Percentiles rank a stretch among this genome's conserved stretches.
phyloP scores from a whole-genome alignment of 345 rosid genomes.

The Populus tremula region DNA sequence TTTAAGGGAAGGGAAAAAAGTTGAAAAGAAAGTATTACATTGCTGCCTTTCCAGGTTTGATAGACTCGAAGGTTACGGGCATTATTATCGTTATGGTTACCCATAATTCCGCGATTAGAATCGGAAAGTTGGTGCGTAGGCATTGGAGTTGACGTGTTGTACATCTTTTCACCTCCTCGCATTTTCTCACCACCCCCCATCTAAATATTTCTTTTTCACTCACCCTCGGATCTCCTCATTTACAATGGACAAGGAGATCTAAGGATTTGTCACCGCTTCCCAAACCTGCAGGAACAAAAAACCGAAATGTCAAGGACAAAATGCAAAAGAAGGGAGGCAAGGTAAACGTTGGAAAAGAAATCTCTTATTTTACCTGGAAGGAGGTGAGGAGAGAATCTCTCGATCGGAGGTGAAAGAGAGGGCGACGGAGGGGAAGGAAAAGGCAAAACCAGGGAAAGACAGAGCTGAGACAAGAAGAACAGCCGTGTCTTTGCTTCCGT shows the following conservation, averaged over 20 bases:
- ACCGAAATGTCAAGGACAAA: not conserved
- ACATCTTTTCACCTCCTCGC: conserved; percentile 15
- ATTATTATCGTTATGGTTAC: conserved; percentile 3
- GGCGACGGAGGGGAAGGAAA: not conserved
- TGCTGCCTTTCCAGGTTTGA: conserved; percentile 70
- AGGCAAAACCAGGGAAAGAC: not conserved
- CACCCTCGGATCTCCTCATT: conserved; percentile 1
- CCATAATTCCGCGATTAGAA: conserved; percentile 36
- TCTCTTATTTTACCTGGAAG: not conserved
- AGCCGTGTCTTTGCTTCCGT: not conserved
- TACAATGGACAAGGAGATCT: not conserved
- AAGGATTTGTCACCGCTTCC: not conserved
- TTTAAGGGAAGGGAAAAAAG: not conserved
- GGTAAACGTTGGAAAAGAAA: not conserved
- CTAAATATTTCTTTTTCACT: not conserved
- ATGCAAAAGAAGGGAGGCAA: not conserved
- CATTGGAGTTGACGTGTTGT: conserved; percentile 14
- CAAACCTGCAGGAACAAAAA: not conserved
- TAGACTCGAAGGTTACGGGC: conserved; percentile 40
- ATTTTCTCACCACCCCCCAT: conserved; percentile 5
- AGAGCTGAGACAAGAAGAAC: not conserved
- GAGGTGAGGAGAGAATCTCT: not conserved
- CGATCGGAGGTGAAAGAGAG: not conserved
- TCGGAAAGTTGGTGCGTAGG: conserved; percentile 36
- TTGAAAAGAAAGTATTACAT: conserved; percentile 30